Evolutionary conservation across 1,284 basidiomycete species (phyloP).

Genomic region (Ustilago esculenta): DNA sequence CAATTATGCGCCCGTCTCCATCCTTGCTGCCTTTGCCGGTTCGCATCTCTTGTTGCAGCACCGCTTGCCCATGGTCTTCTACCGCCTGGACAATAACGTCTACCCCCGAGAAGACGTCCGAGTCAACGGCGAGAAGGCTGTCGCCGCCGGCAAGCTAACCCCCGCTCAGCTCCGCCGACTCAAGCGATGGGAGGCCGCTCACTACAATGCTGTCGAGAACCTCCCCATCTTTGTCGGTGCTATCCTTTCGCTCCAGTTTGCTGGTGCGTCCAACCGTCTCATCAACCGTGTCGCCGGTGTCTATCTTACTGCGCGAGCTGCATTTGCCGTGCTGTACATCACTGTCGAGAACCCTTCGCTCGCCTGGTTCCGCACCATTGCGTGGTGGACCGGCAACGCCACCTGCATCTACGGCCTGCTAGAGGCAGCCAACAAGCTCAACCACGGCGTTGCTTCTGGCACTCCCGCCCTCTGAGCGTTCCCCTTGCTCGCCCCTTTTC

Average conservation of each 20-base stretch:
- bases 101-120: conserved; percentile 44
- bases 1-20: conserved; percentile 47
- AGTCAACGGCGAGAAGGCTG: conserved; percentile 33
- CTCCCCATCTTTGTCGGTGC: conserved; percentile 43
- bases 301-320: conserved; percentile 33
- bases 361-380: conserved; percentile 22
- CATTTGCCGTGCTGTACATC: conserved; percentile 38
- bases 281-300: conserved; percentile 44
- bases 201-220: conserved; percentile 49
- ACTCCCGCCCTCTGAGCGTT: conserved; percentile 24
- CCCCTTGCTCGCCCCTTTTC: too few species aligned
- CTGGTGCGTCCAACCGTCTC: conserved; percentile 36
- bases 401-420: conserved; percentile 43
- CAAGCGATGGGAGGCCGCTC: conserved; percentile 49
- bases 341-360: conserved; percentile 15
- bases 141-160: conserved; percentile 46
- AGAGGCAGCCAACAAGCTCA: conserved; percentile 43
- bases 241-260: conserved; percentile 46
- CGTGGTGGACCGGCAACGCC: conserved; percentile 46
- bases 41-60: conserved; percentile 47
- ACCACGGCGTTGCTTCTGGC: conserved; percentile 34
- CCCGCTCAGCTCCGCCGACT: conserved; percentile 34
- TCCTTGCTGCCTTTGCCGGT: conserved; percentile 48
- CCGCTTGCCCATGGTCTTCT: conserved; percentile 42
- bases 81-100: conserved; percentile 45